A percentile compares a stretch with the other conserved stretches of the same genome.
Conservation (phyloP, 108 stramenopile species). For the Cyclotella cryptica region DNA sequence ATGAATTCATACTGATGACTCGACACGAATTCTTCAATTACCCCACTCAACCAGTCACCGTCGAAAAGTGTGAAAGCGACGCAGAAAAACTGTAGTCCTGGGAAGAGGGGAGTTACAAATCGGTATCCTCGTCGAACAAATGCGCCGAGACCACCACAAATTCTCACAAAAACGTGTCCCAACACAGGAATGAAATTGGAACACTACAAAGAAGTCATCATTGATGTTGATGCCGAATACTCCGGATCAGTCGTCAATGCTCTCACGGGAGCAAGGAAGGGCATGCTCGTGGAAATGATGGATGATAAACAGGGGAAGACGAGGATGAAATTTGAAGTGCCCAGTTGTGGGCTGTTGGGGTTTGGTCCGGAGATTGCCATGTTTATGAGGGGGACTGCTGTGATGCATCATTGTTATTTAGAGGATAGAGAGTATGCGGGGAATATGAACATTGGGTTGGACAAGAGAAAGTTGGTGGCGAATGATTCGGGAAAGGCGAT, state of each 20-base stretch:
- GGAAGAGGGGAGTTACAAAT: constrained; percentile 92
- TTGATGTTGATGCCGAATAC: constrained; percentile 91
- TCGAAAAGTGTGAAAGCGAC: constrained; percentile 72
- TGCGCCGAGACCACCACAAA: constrained; percentile 96
- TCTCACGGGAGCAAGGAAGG: constrained; percentile 91
- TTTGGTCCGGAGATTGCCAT: constrained; percentile 92
- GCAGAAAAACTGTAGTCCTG: constrained; percentile 75
- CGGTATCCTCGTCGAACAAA: constrained; percentile 96
- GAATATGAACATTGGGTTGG: constrained; percentile 63
- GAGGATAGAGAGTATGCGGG: constrained; percentile 90
- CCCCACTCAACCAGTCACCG: constrained; percentile 38
- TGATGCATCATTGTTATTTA: constrained; percentile 91
- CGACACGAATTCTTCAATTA: not conserved
- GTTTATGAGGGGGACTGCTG: constrained; percentile 90
- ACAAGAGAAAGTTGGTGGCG: constrained; percentile 92
- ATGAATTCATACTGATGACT: not conserved
- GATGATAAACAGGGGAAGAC: constrained; percentile 86
- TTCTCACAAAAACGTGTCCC: constrained; percentile 75
- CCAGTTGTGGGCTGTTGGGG: constrained; percentile 95
- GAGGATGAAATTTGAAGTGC: constrained; percentile 91
- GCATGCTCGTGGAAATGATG: constrained; percentile 85
- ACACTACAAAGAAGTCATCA: constrained; percentile 95
- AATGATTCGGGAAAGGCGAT: constrained; percentile 90
- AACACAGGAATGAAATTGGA: constrained; percentile 83
- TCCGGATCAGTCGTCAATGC: constrained; percentile 91